Percentiles rank a stretch among this genome's conserved stretches.
Conservation (phyloP, 441 rosid genomes). For the Croton setiger region DNA sequence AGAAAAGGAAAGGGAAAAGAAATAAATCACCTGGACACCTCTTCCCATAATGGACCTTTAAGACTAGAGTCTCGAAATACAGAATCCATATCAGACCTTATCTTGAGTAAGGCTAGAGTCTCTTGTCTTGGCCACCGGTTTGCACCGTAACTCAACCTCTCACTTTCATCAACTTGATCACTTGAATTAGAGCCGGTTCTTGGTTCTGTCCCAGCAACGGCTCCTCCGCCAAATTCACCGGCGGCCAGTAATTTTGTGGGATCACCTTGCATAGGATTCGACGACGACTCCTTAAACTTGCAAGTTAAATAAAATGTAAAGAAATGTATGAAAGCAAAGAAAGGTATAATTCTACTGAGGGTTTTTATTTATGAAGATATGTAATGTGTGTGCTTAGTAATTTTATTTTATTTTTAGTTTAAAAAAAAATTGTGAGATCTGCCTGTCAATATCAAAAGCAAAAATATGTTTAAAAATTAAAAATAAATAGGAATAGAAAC, state of each 20-base stretch:
- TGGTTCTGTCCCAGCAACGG: constrained; percentile 11
- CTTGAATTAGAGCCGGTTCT: constrained; percentile 37
- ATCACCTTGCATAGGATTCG: constrained; percentile 29
- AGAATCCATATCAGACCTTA: constrained; percentile 83
- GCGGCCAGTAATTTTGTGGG: constrained; percentile 18
- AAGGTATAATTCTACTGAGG: constrained; percentile 36
- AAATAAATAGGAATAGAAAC: not conserved
- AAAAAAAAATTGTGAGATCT: constrained; percentile 39
- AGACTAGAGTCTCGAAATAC: constrained; percentile 70
- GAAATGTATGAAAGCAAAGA: not conserved
- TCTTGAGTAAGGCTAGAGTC: constrained; percentile 69
- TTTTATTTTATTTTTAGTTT: constrained; percentile 23
- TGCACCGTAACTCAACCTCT: constrained; percentile 40
- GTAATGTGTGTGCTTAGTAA: constrained; percentile 20
- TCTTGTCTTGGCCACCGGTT: constrained; percentile 96
- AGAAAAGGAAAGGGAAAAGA: not conserved
- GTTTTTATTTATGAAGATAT: constrained; percentile 27
- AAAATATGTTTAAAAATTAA: not conserved
- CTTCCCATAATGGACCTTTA: constrained; percentile 92
- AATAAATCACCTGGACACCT: constrained; percentile 65
- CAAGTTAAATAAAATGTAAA: constrained; percentile 9
- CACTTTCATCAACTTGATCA: constrained; percentile 39
- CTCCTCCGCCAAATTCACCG: constrained; percentile 25
- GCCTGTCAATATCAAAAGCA: constrained; percentile 36
- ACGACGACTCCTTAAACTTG: too few species aligned